Conservation (phyloP, 1,284 basidiomycete species). For the Agaricales sp. region DNA sequence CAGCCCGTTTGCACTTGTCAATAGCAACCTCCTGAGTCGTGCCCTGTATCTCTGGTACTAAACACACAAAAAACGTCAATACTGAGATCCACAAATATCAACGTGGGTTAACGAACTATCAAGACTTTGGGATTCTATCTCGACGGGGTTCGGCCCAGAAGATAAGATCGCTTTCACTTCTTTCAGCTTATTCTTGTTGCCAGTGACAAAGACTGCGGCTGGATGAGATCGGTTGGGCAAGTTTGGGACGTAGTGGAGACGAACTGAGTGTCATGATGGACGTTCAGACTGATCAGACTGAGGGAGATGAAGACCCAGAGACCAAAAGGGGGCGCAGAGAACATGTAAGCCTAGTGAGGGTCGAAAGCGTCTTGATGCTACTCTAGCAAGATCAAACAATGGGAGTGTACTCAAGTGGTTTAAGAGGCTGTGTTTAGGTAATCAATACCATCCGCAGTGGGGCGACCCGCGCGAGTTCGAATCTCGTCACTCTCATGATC, state of each 20-base stretch:
- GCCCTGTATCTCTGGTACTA: conserved; percentile 93
- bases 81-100: too few relatives aligned
- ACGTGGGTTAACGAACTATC: conserved; percentile 48
- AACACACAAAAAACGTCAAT: conserved; percentile 4
- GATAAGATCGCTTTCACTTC: conserved; percentile 80
- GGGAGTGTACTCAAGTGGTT: background rate
- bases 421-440: background rate
- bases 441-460: background rate
- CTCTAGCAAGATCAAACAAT: too few relatives aligned
- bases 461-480: background rate
- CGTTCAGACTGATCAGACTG: too few relatives aligned
- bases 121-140: conserved; percentile 57
- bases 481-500: background rate
- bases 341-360: too few relatives aligned
- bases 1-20: conserved; percentile 82
- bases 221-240: background rate
- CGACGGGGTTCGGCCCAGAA: conserved; percentile 41
- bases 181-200: conserved; percentile 87
- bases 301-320: too few relatives aligned
- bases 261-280: background rate
- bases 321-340: too few relatives aligned
- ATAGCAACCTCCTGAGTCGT: conserved; percentile 84
- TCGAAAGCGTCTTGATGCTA: too few relatives aligned
- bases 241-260: too few relatives aligned
- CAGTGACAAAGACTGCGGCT: conserved; percentile 79